Evolutionary conservation across 116 monocot genomes (phyloP).

Genomic region (Papilionanthe hybrid): DNA sequence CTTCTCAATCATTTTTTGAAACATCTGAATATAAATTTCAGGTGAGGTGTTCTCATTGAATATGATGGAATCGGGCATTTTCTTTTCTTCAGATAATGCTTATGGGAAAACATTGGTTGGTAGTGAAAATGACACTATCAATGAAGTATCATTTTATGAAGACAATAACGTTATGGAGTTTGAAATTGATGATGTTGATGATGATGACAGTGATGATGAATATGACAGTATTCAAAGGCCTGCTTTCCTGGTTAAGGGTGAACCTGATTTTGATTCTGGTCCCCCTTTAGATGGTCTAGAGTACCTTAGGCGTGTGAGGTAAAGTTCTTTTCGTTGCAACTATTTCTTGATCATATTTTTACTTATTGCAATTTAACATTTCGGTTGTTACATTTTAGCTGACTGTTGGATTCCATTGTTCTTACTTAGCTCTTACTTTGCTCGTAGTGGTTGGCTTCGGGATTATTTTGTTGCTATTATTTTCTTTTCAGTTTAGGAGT

Average conservation of each 20-base stretch:
- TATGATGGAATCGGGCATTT: constrained; percentile 2
- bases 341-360: neutral
- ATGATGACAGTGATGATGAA: constrained; percentile 59
- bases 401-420: neutral
- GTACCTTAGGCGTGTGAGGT: constrained; percentile 97
- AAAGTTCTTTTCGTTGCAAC: constrained; percentile 6
- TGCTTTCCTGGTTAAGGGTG: constrained; percentile 80
- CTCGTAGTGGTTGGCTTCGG: neutral
- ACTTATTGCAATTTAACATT: neutral
- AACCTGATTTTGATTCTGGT: constrained; percentile 98
- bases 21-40: constrained; percentile 14
- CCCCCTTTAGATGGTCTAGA: constrained; percentile 91
- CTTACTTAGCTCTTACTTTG: neutral
- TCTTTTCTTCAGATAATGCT: constrained; percentile 2
- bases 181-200: constrained; percentile 50
- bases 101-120: neutral
- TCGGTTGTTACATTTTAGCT: neutral
- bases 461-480: neutral
- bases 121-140: constrained; percentile 3
- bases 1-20: neutral
- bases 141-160: constrained; percentile 11
- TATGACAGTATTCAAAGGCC: constrained; percentile 56
- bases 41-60: constrained; percentile 20
- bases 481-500: neutral
- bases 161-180: neutral